These are phyloP conservation scores for Aspergillus sp. DNA, from an alignment of 2,329 filamentous ascomycete genomes.

Conservation along the genomic window DNA sequence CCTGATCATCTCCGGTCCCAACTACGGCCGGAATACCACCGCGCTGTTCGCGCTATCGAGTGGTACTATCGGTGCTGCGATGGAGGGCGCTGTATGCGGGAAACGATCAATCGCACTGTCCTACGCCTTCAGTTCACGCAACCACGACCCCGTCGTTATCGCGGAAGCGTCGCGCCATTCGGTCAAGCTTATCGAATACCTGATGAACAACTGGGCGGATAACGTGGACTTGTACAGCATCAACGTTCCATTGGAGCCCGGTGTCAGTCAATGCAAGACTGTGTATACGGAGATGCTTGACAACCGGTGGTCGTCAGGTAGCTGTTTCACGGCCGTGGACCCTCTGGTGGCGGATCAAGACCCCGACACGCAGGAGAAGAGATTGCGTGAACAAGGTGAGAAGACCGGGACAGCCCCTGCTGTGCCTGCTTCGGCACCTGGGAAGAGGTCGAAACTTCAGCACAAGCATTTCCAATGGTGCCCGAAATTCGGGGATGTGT, in stretches of 20 bases:
- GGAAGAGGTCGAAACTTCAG: constrained; percentile 46
- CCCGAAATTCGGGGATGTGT: constrained; percentile 78
- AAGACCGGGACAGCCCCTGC: constrained; percentile 24
- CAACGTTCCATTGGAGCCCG: constrained; percentile 79
- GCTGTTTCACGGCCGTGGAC: constrained; percentile 77
- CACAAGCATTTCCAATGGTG: constrained; percentile 96
- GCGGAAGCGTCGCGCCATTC: constrained; percentile 66
- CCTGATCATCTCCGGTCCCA: constrained; percentile 71
- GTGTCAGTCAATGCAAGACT: constrained; percentile 63
- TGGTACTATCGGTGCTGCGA: constrained; percentile 68
- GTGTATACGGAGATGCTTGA: constrained; percentile 82
- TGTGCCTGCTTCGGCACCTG: constrained; percentile 15
- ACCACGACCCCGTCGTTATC: constrained; percentile 77
- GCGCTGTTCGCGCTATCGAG: constrained; percentile 71
- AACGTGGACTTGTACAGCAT: constrained; percentile 82
- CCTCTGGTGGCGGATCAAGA: constrained; percentile 54
- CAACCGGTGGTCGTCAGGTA: constrained; percentile 80
- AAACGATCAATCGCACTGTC: constrained; percentile 71
- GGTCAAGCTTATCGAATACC: constrained; percentile 69
- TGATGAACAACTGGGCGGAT: constrained; percentile 66
- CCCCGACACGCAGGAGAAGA: constrained; percentile 62
- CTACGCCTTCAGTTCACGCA: constrained; percentile 81
- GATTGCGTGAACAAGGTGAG: constrained; percentile 61
- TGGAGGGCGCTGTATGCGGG: constrained; percentile 68
- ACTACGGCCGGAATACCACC: constrained; percentile 77